These are phyloP conservation scores for Aureobasidium sp. DNA, from an alignment of 2,329 filamentous ascomycete genomes.

Conservation along the genomic window DNA sequence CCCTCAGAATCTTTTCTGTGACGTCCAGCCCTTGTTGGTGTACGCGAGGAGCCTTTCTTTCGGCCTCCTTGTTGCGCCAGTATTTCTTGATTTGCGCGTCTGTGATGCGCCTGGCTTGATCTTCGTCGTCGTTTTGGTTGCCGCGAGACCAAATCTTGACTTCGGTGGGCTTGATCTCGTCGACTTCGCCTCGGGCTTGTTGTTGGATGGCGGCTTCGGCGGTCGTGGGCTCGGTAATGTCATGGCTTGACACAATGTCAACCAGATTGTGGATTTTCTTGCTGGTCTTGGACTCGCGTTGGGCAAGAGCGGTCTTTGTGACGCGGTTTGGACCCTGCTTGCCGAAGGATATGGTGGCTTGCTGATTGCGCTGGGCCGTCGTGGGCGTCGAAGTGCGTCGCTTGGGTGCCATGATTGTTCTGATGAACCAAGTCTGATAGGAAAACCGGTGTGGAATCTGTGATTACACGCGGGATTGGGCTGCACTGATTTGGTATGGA, in stretches of 20 bases:
- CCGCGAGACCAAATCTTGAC: conserved; percentile 15
- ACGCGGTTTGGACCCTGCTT: conserved; percentile 44
- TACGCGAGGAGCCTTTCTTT: conserved; percentile 61
- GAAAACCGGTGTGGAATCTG: too few relatives aligned
- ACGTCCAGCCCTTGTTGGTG: conserved; percentile 68
- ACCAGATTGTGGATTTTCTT: conserved; percentile 35
- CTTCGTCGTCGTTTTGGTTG: conserved; percentile 37
- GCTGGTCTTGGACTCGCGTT: conserved; percentile 30
- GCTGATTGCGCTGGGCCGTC: conserved; percentile 42
- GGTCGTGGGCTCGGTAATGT: conserved; percentile 32
- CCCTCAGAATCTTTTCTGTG: conserved; percentile 78
- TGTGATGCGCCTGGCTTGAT: conserved; percentile 57
- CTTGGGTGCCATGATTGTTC: conserved; percentile 39
- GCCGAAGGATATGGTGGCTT: conserved; percentile 59
- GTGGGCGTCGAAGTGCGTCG: conserved; percentile 33
- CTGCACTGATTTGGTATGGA: neutral
- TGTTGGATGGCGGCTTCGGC: conserved; percentile 35
- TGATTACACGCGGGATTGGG: too few relatives aligned
- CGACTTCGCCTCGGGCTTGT: conserved; percentile 29
- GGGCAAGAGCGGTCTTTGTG: conserved; percentile 47
- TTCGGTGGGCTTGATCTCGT: conserved; percentile 22
- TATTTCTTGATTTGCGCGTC: conserved; percentile 67
- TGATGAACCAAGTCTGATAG: neutral
- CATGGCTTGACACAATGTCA: conserved; percentile 22
- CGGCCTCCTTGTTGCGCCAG: conserved; percentile 66